Conservation (phyloP, 345 rosid genomes). For the Eucalyptus victrix region DNA sequence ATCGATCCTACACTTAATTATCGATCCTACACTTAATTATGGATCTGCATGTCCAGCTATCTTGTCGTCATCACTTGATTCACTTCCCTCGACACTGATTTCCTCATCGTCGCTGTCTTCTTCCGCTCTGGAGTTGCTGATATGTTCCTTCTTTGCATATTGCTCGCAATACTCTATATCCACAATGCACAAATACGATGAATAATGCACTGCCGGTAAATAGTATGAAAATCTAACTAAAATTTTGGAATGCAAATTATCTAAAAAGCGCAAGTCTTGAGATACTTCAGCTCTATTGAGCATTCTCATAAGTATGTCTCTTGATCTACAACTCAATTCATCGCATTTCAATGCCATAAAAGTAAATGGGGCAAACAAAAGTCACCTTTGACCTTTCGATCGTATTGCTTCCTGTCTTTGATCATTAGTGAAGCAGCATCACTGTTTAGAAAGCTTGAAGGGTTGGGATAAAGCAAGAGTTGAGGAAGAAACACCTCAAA, state of each 20-base stretch:
- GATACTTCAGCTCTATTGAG: neutral
- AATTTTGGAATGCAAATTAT: neutral
- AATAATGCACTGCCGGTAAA: neutral
- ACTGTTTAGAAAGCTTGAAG: conserved; percentile 54
- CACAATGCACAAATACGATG: neutral
- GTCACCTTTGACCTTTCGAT: conserved; percentile 59
- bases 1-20: neutral
- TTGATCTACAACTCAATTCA: neutral
- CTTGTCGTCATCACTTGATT: conserved; percentile 45
- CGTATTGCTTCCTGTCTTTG: conserved; percentile 47
- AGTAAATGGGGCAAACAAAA: neutral
- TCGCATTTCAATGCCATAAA: neutral
- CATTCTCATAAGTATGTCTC: neutral
- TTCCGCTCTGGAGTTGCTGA: conserved; percentile 12
- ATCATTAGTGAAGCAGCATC: conserved; percentile 79
- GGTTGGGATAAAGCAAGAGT: conserved; percentile 60
- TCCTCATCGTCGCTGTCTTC: conserved; percentile 30
- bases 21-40: conserved; percentile 21
- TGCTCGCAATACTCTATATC: conserved; percentile 42
- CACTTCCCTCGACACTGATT: conserved; percentile 21
- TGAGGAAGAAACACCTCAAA: conserved; percentile 69
- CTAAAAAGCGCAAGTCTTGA: neutral
- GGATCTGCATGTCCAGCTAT: conserved; percentile 51
- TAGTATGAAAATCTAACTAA: neutral
- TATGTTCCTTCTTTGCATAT: conserved; percentile 44